These are phyloP conservation scores for Colletotrichum ledebouriae DNA, from an alignment of 2,329 filamentous ascomycete genomes.

Conservation along the genomic window DNA sequence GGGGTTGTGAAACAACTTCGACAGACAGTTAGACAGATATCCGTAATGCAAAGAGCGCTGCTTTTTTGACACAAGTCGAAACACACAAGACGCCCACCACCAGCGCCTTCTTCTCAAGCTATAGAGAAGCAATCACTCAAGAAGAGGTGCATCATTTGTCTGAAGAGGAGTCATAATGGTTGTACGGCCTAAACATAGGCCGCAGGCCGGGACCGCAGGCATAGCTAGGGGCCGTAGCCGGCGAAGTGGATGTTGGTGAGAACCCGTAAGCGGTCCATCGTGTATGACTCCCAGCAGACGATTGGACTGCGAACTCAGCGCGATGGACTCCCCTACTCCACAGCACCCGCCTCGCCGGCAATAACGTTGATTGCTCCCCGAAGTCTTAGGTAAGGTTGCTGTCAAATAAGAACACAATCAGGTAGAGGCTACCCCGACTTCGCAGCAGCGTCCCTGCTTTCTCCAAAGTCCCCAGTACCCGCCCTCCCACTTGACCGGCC, in stretches of 20 bases:
- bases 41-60: slow-evolving; percentile 28
- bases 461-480: slow-evolving; percentile 43
- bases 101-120: not conserved
- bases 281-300: slow-evolving; percentile 30
- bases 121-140: slow-evolving; percentile 7
- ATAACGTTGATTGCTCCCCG: slow-evolving; percentile 41
- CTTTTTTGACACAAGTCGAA: slow-evolving; percentile 20
- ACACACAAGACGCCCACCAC: slow-evolving; percentile 12
- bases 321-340: slow-evolving; percentile 23
- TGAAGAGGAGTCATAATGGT: slow-evolving; percentile 21
- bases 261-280: slow-evolving; percentile 30
- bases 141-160: slow-evolving; percentile 29
- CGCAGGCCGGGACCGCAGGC: slow-evolving; percentile 12
- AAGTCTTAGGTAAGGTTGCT: slow-evolving; percentile 41
- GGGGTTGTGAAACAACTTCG: slow-evolving; percentile 1
- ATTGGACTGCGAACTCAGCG: slow-evolving; percentile 33
- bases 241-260: slow-evolving; percentile 37
- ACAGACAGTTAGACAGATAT: slow-evolving; percentile 9
- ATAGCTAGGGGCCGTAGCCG: slow-evolving; percentile 37
- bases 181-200: slow-evolving; percentile 21
- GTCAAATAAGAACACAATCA: slow-evolving; percentile 35
- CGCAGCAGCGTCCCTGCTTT: slow-evolving; percentile 28
- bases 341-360: slow-evolving; percentile 38
- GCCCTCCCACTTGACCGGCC: slow-evolving; percentile 31
- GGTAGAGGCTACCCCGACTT: slow-evolving; percentile 35